Evolutionary conservation across 805 yeast species (phyloP), one percentile per base, ranked within the genome.

Genomic region (Hemisphaericaspora nanyangensis): DNA sequence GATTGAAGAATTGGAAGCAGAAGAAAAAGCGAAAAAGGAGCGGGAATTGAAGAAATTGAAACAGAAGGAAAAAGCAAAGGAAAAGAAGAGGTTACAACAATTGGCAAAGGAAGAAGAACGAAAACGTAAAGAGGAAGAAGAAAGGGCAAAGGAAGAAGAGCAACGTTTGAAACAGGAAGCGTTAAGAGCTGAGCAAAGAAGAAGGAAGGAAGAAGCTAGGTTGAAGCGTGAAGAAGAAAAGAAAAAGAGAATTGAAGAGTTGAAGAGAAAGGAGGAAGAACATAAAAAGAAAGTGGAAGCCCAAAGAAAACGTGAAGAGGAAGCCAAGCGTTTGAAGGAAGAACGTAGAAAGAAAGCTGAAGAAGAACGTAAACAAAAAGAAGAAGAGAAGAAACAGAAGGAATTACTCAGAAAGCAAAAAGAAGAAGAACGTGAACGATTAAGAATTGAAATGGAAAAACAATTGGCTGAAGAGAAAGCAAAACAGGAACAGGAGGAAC

Each of bases 1-100:
- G 45, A 68, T 84, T 43, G 79, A 74, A 53, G 91, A 84, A 52
- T 64, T 83, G 32, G 89, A 83, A 47, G 81, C 79, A 6, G 91
- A 82, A 58, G 82, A 80, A 46, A 65, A 63, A 34, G 77, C 79
- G 33, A 76, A 79, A 57, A 79, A 74, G 53, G 85, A 77, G 36
- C 77, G 74, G 44, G 85, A 81, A 50, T 77, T 80, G 54, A 80
- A 79, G 56, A 82, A 82, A 49, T 72, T 70, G 54, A 68, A 72
- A 48, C 81, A 79, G 58, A 77, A 74, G 54, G 89, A 84, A 50
- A 82, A 80, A 58, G 79, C 79, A 31, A 80, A 77, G 50, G 89
- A 83, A 52, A 82, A 80, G 69, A 82, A 81, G 52, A 69, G 79
- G 28, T 64, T 72, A 27, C 79, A 73, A 38, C 85, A 81, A 49